phyloP scores from a whole-genome alignment of 1,284 basidiomycete genomes.

The Rhodotorula sp. region DNA sequence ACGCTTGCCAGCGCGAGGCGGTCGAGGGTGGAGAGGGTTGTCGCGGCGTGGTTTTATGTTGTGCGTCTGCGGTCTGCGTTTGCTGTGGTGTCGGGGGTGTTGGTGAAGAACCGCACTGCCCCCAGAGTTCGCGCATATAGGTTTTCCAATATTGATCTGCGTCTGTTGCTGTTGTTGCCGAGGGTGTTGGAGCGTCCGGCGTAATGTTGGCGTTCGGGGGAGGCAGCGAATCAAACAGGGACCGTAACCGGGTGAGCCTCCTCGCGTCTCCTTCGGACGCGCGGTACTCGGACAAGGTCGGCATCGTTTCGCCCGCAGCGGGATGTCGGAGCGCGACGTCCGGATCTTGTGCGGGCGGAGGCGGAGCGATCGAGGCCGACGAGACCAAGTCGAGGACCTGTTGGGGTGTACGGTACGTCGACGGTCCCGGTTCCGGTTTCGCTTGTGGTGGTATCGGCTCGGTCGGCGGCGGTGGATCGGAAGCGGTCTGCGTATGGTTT shows the following conservation, averaged over 20 bases:
- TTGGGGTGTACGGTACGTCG: constrained; percentile 9
- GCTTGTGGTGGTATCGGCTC: not conserved
- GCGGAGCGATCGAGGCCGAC: not conserved
- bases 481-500: no score
- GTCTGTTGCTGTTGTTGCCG: not conserved
- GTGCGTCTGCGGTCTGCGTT: not conserved
- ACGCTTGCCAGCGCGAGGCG: constrained; percentile 26
- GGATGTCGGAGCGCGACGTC: constrained; percentile 22
- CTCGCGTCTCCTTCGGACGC: constrained; percentile 46
- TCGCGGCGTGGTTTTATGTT: not conserved
- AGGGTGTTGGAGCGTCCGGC: not conserved
- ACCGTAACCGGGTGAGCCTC: constrained; percentile 48
- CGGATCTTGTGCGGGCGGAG: constrained; percentile 14
- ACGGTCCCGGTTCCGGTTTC: not conserved
- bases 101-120: constrained; percentile 19
- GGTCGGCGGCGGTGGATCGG: no score
- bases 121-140: constrained; percentile 40
- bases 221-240: constrained; percentile 50
- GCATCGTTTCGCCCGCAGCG: not conserved
- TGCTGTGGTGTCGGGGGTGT: not conserved
- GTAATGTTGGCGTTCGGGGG: constrained; percentile 6
- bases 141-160: not conserved
- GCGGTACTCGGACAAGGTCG: constrained; percentile 47
- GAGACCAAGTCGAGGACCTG: constrained; percentile 18
- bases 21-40: not conserved